Evolutionary conservation across 768 basidiomycete genomes (phyloP).

Genomic region (Boletus patriciae): DNA sequence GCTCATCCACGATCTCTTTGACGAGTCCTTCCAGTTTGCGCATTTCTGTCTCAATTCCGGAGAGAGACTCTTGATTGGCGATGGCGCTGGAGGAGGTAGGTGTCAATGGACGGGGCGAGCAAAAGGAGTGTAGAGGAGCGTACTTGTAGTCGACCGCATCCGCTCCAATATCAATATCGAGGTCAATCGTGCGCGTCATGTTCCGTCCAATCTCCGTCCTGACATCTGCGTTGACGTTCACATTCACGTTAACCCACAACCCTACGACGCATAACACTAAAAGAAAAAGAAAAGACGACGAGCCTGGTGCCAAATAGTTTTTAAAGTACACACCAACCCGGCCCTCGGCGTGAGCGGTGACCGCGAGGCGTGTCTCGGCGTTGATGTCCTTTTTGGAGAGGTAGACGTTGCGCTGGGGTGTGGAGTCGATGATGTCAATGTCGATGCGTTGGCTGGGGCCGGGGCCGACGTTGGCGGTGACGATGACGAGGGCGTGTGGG

Average conservation of each 20-base stretch:
- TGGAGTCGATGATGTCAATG: conserved; percentile 73
- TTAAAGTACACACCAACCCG: conserved; percentile 95
- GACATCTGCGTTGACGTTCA: conserved; percentile 38
- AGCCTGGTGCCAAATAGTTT: conserved; percentile 78
- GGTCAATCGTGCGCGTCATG: conserved; percentile 72
- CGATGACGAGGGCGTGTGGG: conserved; percentile 85
- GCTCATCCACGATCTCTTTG: conserved; percentile 92
- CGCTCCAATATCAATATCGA: conserved; percentile 97
- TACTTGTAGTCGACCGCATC: conserved; percentile 99
- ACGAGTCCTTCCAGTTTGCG: conserved; percentile 93
- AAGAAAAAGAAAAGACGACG: not conserved
- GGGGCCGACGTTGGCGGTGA: conserved; percentile 88
- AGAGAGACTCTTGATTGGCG: conserved; percentile 96
- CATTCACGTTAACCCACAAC: not conserved
- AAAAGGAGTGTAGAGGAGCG: conserved; percentile 27
- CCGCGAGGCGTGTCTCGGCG: conserved; percentile 87
- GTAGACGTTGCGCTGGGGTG: conserved; percentile 82
- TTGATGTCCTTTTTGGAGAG: conserved; percentile 85
- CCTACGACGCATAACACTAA: not conserved
- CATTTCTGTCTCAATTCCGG: conserved; percentile 98
- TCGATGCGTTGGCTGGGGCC: conserved; percentile 69
- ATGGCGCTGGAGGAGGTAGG: conserved; percentile 66
- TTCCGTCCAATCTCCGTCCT: conserved; percentile 47
- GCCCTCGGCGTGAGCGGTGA: too few species aligned
- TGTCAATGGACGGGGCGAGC: not conserved